Evolutionary conservation across 805 yeast genomes (phyloP).

Genomic region (Hanseniaspora guilliermondii): DNA sequence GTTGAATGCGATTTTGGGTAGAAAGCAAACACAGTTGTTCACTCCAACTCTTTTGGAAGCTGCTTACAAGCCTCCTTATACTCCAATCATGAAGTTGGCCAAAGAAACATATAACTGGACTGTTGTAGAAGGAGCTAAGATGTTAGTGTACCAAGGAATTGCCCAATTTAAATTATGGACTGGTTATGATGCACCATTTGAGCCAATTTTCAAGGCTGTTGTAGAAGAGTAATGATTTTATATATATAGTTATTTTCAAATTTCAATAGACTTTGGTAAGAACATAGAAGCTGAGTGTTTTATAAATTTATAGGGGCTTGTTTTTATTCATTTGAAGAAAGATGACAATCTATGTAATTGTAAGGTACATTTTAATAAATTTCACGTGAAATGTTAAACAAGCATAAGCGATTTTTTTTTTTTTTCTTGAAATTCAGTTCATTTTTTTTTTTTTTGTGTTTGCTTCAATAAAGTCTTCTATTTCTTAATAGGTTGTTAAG

Average conservation of each 20-base stretch:
- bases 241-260: slow-evolving; percentile 4
- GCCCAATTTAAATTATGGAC: slow-evolving; percentile 76
- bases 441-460: no score
- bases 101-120: slow-evolving; percentile 50
- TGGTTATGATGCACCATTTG: slow-evolving; percentile 50
- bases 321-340: no score
- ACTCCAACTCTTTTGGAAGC: slow-evolving; percentile 68
- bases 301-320: no score
- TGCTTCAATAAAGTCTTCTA: no score
- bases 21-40: slow-evolving; percentile 25
- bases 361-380: no score
- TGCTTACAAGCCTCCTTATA: slow-evolving; percentile 79
- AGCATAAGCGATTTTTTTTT: no score
- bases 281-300: no score
- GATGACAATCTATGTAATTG: no score
- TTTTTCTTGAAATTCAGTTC: no score
- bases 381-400: no score
- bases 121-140: slow-evolving; percentile 81
- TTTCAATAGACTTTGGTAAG: no score
- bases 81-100: slow-evolving; percentile 79
- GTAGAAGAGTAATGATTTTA: slow-evolving; percentile 1
- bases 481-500: no score
- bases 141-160: slow-evolving; percentile 88
- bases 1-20: slow-evolving; percentile 25
- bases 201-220: slow-evolving; percentile 51